Evolutionary conservation across 768 basidiomycete genomes (phyloP), one percentile per base, ranked within the genome.

Genomic region (Tricholoma sp.): DNA sequence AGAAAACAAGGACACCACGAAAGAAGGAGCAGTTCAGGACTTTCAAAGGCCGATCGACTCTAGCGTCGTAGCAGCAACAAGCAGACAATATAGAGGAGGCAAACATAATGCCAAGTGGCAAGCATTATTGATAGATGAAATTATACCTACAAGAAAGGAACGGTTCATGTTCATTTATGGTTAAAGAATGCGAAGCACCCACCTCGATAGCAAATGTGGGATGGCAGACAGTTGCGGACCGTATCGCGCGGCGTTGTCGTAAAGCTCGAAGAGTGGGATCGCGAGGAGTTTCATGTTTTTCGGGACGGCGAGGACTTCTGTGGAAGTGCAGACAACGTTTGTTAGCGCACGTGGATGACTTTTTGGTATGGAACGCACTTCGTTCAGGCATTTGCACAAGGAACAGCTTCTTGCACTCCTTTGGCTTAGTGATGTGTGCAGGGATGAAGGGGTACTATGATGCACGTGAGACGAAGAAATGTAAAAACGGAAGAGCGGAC

Each of bases 221-320:
- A 98, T 91, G 2, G 95, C 94, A 22, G 92, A 91, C 10, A 98
- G 80, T 66, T 97, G 94, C 0, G 95, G 96, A 1, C 95, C 95
- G 66, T 95, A 95, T 56, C 95, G 79, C 0, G 96, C 94, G 8
- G 94, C 91, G 59, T 99, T 99, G 70, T 98, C 97, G 68, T 98
- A 99, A 12, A 98, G 77, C 72, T 99, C 97, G 67, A 96, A 98
- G 35, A 99, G 78, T 0, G 97, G 97, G 47, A 98, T 93, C 16
- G 95, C 96, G 41, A 96, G 84, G 7, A 99, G 83, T 69, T 98
- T 98, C 96, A 98, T 98, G 72, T 99, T 99, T 74, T 91, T 92
- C 0, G 97, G 97, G 3, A 99, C 95, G 0, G 94, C 93, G 8
- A 99, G 85, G 14, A 96, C 91, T 71, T 97, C 96, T 98, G 53